phyloP scores from a whole-genome alignment of 306 rosid species.

The Begonia masoniana region DNA sequence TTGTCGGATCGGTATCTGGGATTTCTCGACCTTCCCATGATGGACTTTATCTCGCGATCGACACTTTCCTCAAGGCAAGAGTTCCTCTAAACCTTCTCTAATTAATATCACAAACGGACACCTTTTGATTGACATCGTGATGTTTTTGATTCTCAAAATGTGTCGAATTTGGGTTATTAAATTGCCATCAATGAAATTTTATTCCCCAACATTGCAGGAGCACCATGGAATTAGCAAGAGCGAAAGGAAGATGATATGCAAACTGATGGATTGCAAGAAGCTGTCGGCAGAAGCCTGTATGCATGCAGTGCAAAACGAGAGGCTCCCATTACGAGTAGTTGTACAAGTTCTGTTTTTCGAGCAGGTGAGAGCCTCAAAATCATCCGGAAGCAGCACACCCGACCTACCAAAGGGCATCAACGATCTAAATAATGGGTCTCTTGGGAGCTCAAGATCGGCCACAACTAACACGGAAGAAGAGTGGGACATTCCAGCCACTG shows the following conservation, averaged over 20 bases:
- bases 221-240: constrained; percentile 81
- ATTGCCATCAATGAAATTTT: too few relatives aligned
- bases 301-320: constrained; percentile 94
- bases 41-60: constrained; percentile 80
- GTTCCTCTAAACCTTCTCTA: constrained; percentile 1
- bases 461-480: constrained; percentile 79
- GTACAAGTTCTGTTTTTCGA: constrained; percentile 94
- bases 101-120: too few relatives aligned
- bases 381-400: constrained; percentile 91
- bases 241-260: constrained; percentile 80
- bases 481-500: constrained; percentile 50
- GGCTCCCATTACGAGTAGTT: constrained; percentile 84
- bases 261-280: constrained; percentile 85
- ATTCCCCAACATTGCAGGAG: constrained; percentile 27
- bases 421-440: constrained; percentile 54
- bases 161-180: too few relatives aligned
- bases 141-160: too few relatives aligned
- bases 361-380: constrained; percentile 66
- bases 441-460: constrained; percentile 81
- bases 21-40: constrained; percentile 76
- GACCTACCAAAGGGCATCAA: constrained; percentile 64
- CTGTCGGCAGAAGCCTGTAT: constrained; percentile 80
- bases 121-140: too few relatives aligned
- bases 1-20: constrained; percentile 57
- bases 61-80: constrained; percentile 88